phyloP scores from a whole-genome alignment of 164 flowering plant genomes.

The Houttuynia cordata region DNA sequence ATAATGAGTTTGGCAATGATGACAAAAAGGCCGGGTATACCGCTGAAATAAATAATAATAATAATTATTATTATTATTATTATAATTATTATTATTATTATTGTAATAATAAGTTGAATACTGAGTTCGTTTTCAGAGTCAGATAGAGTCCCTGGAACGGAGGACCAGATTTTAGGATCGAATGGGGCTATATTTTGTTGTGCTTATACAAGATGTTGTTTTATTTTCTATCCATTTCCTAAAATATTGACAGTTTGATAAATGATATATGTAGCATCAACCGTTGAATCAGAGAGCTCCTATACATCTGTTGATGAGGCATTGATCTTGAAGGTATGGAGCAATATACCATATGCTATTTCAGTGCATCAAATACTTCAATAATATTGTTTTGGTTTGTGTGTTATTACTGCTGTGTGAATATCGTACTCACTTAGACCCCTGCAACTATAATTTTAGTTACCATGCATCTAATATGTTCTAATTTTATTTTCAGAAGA shows the following conservation, averaged over 20 bases:
- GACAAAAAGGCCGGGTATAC: too few species aligned
- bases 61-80: too few species aligned
- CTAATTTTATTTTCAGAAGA: conserved; percentile 49
- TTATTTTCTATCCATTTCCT: background rate
- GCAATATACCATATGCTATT: background rate
- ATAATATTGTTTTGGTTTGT: background rate
- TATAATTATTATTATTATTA: too few species aligned
- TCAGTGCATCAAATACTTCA: background rate
- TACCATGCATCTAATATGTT: conserved; percentile 9
- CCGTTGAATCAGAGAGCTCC: conserved; percentile 31
- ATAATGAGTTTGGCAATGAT: too few species aligned
- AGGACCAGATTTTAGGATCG: background rate
- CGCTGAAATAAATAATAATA: too few species aligned
- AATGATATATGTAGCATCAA: conserved; percentile 29
- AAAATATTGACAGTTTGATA: background rate
- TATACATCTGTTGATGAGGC: conserved; percentile 35
- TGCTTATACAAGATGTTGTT: background rate
- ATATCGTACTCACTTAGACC: background rate
- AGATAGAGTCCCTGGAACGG: background rate
- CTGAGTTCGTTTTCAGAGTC: too few species aligned
- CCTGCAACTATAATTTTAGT: background rate
- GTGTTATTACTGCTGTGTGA: too few species aligned
- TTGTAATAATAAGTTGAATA: too few species aligned
- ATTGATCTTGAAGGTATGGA: conserved; percentile 51
- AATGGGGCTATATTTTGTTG: background rate